A percentile compares a stretch with the other conserved stretches of the same genome.
Conservation (phyloP, 495 filamentous ascomycete genomes). For the Usnea hakonensis region DNA sequence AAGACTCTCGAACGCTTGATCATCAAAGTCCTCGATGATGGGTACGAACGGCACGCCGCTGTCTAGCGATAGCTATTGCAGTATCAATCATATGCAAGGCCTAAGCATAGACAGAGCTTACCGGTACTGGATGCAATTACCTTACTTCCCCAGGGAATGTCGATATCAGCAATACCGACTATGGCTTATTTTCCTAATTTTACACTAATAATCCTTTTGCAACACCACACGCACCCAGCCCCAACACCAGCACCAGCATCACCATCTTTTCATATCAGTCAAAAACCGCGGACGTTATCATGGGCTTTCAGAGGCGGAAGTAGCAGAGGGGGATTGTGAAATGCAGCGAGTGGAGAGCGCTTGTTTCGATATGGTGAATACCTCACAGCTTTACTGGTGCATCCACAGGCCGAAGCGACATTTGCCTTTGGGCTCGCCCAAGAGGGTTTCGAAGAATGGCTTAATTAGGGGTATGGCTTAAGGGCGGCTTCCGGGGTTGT, state of each 20-base stretch:
- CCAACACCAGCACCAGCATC: constrained; percentile 1
- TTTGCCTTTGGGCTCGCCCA: neutral
- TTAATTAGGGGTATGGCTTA: constrained; percentile 7
- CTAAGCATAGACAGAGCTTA: constrained; percentile 13
- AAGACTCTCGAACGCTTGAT: constrained; percentile 9
- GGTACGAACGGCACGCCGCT: constrained; percentile 25
- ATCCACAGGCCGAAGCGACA: neutral
- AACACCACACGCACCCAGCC: constrained; percentile 17
- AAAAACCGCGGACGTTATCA: constrained; percentile 2
- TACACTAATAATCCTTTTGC: constrained; percentile 15
- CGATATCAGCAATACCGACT: constrained; percentile 12
- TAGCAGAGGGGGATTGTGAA: constrained; percentile 2
- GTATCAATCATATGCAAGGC: constrained; percentile 7
- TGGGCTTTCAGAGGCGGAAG: constrained; percentile 1
- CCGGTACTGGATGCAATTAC: constrained; percentile 7
- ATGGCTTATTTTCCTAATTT: constrained; percentile 7
- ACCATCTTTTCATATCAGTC: constrained; percentile 6
- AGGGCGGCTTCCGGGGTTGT: constrained; percentile 18
- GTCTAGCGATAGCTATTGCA: constrained; percentile 15
- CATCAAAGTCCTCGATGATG: neutral
- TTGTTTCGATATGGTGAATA: neutral
- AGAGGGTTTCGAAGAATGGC: neutral
- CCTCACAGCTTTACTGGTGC: constrained; percentile 3
- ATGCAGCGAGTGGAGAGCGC: constrained; percentile 10
- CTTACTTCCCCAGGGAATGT: neutral